These are phyloP conservation scores for Penicillium fimorum DNA, from an alignment of 495 filamentous ascomycete species.

Conservation along the genomic window DNA sequence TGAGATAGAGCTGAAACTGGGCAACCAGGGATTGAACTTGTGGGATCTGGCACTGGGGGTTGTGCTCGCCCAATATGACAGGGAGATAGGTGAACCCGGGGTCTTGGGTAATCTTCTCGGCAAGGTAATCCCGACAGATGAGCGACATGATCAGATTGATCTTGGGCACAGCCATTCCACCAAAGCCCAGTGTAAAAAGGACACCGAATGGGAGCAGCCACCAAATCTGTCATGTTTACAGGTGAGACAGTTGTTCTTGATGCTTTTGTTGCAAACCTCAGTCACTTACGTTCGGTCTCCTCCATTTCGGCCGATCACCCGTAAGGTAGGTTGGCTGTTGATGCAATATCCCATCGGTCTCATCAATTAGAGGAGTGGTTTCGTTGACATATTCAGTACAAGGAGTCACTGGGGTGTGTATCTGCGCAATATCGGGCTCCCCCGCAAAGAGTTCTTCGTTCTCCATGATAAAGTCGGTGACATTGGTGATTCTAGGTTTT, in stretches of 20 bases:
- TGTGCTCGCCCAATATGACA: conserved; percentile 62
- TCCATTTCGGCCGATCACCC: conserved; percentile 23
- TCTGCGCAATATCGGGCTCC: conserved; percentile 21
- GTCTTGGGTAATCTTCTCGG: conserved; percentile 55
- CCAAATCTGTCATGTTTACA: conserved; percentile 55
- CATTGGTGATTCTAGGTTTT: not conserved
- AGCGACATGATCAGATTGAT: conserved; percentile 77
- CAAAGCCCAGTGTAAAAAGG: conserved; percentile 77
- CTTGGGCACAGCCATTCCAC: conserved; percentile 75
- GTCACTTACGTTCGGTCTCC: conserved; percentile 24
- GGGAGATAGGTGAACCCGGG: conserved; percentile 61
- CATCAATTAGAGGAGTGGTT: conserved; percentile 6
- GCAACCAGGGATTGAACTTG: conserved; percentile 74
- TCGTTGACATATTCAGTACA: conserved; percentile 8
- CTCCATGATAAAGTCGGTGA: conserved; percentile 20
- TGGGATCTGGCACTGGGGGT: conserved; percentile 69
- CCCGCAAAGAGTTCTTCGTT: conserved; percentile 29
- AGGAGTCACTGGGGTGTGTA: conserved; percentile 7
- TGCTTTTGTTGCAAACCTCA: not conserved
- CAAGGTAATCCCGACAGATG: conserved; percentile 76
- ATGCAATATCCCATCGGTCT: not conserved
- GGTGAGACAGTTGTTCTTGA: conserved; percentile 14
- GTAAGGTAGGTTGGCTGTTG: not conserved
- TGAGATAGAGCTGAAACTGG: conserved; percentile 71
- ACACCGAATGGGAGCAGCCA: conserved; percentile 81